Base-by-base conservation (phyloP, 768 basidiomycete genomes). In the Gautieria morchelliformis region DNA sequence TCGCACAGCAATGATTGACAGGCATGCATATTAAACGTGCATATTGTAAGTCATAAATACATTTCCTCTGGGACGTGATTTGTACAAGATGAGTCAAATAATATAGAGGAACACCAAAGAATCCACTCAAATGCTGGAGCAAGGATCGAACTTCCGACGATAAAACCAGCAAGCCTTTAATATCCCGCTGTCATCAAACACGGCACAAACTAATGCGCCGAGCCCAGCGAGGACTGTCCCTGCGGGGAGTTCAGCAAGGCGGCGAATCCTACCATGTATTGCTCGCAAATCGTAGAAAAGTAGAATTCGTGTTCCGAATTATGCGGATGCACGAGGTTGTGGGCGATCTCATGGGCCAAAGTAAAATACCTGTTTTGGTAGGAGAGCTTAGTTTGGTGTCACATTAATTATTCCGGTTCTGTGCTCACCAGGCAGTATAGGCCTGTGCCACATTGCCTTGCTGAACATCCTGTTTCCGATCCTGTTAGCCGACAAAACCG, bases 281-380 rank as follows among this genome's bases (percentile, higher is more conserved):
- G 78, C 70, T 96, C 90, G 61, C 88, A 89, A 19, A 97, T 87
- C 6, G 89, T 84, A 30, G 91, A 91, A 64, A 95, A 93, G 69
- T 91, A 96, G 69, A 96, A 97, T 61, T 93, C 91, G 62, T 95
- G 93, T 65, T 93, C 86, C 1, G 89, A 84, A 67, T 95, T 93
- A 64, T 96, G 94, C 0, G 82, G 80, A 42, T 83, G 77, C 15
- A 94, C 85, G 2, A 96, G 73, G 65, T 95, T 97, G 70, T 97
- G 93, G 9, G 90, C 90, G 62, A 93, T 88, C 66, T 93, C 93
- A 67, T 96, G 95, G 0, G 94, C 93, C 14, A 96, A 76, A 0
- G 88, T 85, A 65, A 94, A 91, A 69, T 87, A 99, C 89, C 88
- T 87, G 61, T 37, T 8, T 39, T 42, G 48, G 5, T 30, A 9